Conservation (phyloP, 331 rosid genomes). For the Prunus yedoensis region DNA sequence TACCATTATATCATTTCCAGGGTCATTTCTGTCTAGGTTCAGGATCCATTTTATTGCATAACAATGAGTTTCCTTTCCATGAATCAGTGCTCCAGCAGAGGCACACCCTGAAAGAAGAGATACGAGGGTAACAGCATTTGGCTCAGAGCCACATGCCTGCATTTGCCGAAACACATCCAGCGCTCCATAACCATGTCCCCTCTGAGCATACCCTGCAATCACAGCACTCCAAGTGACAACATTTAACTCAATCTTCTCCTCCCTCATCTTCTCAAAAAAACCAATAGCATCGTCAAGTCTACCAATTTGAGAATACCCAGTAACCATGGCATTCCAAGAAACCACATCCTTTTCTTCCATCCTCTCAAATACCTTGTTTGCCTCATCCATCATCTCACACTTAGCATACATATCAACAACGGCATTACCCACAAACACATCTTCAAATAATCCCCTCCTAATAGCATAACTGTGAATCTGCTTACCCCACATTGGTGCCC, state of each 20-base stretch:
- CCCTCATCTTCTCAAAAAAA: slow-evolving; percentile 60
- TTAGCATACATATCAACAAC: slow-evolving; percentile 74
- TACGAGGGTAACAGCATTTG: slow-evolving; percentile 64
- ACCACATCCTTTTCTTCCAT: slow-evolving; percentile 77
- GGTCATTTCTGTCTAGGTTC: slow-evolving; percentile 37
- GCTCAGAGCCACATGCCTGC: slow-evolving; percentile 46
- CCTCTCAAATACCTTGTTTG: slow-evolving; percentile 53
- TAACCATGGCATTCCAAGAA: slow-evolving; percentile 84
- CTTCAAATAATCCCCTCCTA: slow-evolving; percentile 58
- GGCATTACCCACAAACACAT: slow-evolving; percentile 76
- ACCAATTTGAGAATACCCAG: slow-evolving; percentile 73
- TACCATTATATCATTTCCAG: slow-evolving; percentile 53
- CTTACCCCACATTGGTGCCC: slow-evolving; percentile 45
- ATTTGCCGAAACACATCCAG: slow-evolving; percentile 66
- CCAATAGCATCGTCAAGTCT: slow-evolving; percentile 52
- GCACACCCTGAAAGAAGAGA: slow-evolving; percentile 82
- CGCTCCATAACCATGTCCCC: slow-evolving; percentile 64
- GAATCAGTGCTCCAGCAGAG: slow-evolving; percentile 59
- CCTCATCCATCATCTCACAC: slow-evolving; percentile 64
- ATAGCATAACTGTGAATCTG: slow-evolving; percentile 60
- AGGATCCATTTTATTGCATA: slow-evolving; percentile 60
- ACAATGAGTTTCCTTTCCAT: slow-evolving; percentile 66
- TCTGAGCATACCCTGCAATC: slow-evolving; percentile 71
- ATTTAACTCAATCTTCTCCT: slow-evolving; percentile 55
- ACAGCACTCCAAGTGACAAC: slow-evolving; percentile 86